These are phyloP conservation scores for Ophiostoma sp. DNA, from an alignment of 2,329 filamentous ascomycete species.

Conservation along the genomic window DNA sequence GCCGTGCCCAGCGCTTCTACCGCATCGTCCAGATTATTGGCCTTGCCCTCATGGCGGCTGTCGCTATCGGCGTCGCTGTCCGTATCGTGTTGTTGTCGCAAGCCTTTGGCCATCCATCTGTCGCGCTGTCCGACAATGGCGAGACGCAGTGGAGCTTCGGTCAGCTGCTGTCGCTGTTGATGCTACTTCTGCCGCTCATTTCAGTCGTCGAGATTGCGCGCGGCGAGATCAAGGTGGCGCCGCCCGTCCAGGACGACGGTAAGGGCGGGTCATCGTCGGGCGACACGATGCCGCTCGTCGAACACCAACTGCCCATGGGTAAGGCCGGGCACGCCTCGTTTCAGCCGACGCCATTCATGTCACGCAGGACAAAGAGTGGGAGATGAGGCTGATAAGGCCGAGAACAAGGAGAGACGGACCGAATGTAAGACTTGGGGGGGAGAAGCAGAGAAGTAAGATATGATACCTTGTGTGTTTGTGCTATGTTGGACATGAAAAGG, in stretches of 20 bases:
- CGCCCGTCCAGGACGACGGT: constrained; percentile 44
- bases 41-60: constrained; percentile 55
- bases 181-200: constrained; percentile 61
- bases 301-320: constrained; percentile 27
- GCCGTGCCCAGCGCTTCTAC: constrained; percentile 54
- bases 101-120: constrained; percentile 57
- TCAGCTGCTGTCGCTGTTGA: constrained; percentile 59
- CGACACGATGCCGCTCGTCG: constrained; percentile 39
- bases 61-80: constrained; percentile 59
- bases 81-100: constrained; percentile 59
- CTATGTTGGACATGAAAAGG: not conserved
- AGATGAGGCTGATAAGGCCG: not conserved
- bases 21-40: constrained; percentile 55
- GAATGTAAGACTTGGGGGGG: not conserved
- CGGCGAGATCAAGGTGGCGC: constrained; percentile 47
- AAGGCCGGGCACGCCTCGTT: constrained; percentile 32
- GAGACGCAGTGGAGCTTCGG: constrained; percentile 65
- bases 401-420: too few species aligned
- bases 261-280: not conserved
- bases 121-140: constrained; percentile 51
- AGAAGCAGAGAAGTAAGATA: not conserved
- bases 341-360: constrained; percentile 49
- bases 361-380: not conserved
- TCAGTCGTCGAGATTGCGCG: constrained; percentile 57
- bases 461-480: not conserved